A percentile compares a stretch with the other conserved stretches of the same genome.
Conservation (phyloP, 176 grass and related monocot genomes). For the Avena eriantha region DNA sequence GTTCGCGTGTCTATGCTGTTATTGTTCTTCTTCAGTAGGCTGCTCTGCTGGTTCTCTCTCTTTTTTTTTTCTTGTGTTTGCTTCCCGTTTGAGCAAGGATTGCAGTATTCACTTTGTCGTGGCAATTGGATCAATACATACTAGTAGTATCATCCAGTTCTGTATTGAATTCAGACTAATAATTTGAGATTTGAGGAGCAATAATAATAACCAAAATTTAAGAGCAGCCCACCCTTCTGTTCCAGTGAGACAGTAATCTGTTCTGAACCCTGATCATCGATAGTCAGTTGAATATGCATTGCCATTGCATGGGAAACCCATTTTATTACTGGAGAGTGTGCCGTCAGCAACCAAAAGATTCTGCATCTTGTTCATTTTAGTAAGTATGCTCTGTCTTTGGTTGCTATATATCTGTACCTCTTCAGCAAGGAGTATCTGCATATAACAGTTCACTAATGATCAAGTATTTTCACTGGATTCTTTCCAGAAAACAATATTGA, state of each 20-base stretch:
- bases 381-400: not conserved
- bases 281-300: not conserved
- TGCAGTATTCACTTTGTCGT: not conserved
- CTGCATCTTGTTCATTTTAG: not conserved
- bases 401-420: not conserved
- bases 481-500: no score
- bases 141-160: not conserved
- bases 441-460: no score
- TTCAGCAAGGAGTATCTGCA: not conserved
- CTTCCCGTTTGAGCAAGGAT: conserved; percentile 9
- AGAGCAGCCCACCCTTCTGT: not conserved
- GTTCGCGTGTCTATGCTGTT: conserved; percentile 38
- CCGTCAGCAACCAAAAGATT: not conserved
- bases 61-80: not conserved
- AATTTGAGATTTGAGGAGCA: not conserved
- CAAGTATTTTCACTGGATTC: no score
- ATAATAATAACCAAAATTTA: conserved; percentile 7
- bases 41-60: not conserved
- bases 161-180: not conserved
- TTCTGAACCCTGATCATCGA: conserved; percentile 18
- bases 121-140: conserved; percentile 17
- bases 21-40: conserved; percentile 8
- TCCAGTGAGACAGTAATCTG: not conserved
- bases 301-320: not conserved
- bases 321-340: not conserved